Evolutionary conservation across 306 rosid species (phyloP).

Genomic region (Pueraria montana): DNA sequence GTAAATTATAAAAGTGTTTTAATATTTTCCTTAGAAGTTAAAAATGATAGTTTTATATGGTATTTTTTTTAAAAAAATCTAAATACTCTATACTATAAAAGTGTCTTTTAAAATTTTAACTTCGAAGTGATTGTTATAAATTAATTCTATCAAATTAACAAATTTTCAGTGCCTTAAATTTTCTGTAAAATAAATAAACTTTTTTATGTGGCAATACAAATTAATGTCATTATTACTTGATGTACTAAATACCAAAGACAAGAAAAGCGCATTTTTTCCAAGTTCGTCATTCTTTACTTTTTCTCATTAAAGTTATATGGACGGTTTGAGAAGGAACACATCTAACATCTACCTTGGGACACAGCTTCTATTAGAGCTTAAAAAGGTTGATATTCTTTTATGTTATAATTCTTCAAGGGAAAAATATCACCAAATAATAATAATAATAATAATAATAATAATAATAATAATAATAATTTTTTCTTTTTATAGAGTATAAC

Average conservation of each 20-base stretch:
- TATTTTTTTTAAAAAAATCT: too few relatives aligned
- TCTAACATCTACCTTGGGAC: background rate
- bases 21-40: background rate
- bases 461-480: background rate
- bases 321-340: background rate
- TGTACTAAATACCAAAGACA: background rate
- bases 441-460: background rate
- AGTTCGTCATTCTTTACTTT: background rate
- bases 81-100: too few relatives aligned
- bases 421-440: background rate
- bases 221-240: background rate
- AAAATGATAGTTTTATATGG: background rate
- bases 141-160: background rate
- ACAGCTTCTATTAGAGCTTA: background rate
- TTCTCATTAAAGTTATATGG: background rate
- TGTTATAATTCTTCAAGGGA: background rate
- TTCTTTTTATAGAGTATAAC: background rate
- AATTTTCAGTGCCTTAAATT: background rate
- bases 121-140: background rate
- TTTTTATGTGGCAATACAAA: too few relatives aligned
- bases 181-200: background rate
- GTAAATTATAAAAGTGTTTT: background rate
- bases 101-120: background rate
- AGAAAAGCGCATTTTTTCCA: background rate
- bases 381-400: background rate